Evolutionary conservation across 345 rosid species (phyloP), one percentile per base, ranked within the genome.

Genomic region (Pistacia atlantica): DNA sequence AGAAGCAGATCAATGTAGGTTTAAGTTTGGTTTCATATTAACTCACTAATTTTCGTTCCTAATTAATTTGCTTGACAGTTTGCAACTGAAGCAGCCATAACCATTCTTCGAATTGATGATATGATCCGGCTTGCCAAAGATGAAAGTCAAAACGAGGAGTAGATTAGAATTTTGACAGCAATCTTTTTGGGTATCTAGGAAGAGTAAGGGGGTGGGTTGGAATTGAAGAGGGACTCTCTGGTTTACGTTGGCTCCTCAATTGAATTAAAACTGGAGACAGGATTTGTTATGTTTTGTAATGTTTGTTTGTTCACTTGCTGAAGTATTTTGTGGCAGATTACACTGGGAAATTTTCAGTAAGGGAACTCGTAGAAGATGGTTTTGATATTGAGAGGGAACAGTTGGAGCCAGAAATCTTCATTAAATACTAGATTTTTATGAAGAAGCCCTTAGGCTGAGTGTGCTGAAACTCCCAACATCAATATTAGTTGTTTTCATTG

Each of bases 1-100:
- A 7, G n/a, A 14, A 13, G 42, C 25, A 20, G 2, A 25, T 35
- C 4, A 10, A 28, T 49, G 61, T 55, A n/a, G 59, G 3, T 16
- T 52, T 8, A 42, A 20, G 12, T 14, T 68, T 22, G 0, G 8
- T 49, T 35, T 73, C 57, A 62, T 14, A 9, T 7, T n/a, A 12
- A 5, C 28, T 56, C 59, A 51, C 33, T 11, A 71, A 10, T 46
- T 70, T 54, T 31, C 66, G 52, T 69, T 9, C 37, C 10, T 20
- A 57, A 16, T 55, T 74, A 9, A 18, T 61, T 16, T 63, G 16
- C 72, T 62, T 72, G 16, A 22, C 90, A 91, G 96, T 86, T 88
- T 84, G 98, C 99, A 35, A 96, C 98, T 25, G 99, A 96, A 86
- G 99, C 99, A 59, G 99, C 98, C 68, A 93, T 96, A 67, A 96